Evolutionary conservation across 805 yeast genomes (phyloP).

Genomic region (Hanseniaspora nectarophila): DNA sequence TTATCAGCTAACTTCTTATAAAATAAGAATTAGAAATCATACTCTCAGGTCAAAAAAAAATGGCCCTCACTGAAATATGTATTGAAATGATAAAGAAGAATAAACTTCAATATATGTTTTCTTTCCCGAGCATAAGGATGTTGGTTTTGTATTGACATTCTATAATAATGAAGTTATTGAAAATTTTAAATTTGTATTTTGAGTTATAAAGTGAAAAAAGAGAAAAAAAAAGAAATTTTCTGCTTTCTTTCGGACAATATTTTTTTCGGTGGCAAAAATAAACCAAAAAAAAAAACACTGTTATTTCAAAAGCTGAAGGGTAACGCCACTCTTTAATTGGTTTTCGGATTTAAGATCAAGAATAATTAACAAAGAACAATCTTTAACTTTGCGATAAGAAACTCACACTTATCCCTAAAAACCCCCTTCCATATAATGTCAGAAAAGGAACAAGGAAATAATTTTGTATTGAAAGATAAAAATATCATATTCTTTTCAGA

Average conservation of each 20-base stretch:
- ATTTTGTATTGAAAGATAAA: background rate
- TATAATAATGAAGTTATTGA: too few species aligned
- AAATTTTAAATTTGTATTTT: too few species aligned
- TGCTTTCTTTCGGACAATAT: too few species aligned
- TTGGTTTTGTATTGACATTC: background rate
- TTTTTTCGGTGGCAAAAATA: background rate
- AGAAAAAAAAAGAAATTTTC: background rate
- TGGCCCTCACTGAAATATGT: conserved; percentile 15
- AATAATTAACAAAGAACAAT: too few species aligned
- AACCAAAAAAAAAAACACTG: too few species aligned
- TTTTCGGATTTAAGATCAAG: background rate
- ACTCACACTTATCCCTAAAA: background rate
- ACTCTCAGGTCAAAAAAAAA: conserved; percentile 15
- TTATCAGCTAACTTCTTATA: conserved; percentile 15
- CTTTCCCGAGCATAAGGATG: conserved; percentile 15
- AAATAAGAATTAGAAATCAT: conserved; percentile 14
- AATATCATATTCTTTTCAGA: conserved; percentile 10
- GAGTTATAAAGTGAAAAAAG: too few species aligned
- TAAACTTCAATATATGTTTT: conserved; percentile 12
- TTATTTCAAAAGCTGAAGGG: background rate
- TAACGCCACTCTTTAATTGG: background rate
- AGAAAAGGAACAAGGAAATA: background rate
- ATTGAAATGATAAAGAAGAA: conserved; percentile 14
- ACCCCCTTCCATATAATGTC: background rate
- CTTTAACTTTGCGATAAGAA: background rate